phyloP scores from a whole-genome alignment of 2,329 filamentous ascomycete species.

The Penicillium sclerotiorum region DNA sequence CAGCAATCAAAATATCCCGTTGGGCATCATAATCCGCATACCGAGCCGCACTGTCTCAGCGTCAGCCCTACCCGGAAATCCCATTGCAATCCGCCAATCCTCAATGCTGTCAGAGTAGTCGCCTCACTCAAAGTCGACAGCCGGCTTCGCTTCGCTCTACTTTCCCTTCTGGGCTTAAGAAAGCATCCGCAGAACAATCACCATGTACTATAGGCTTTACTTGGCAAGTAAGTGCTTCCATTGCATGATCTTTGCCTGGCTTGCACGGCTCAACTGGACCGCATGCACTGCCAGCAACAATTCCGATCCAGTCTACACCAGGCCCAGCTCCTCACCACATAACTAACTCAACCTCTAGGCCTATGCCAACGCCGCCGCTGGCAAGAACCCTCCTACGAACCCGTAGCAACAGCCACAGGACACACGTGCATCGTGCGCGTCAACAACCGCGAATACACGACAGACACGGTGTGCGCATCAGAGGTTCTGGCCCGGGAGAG shows the following conservation, averaged over 20 bases:
- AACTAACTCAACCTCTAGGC: constrained; percentile 61
- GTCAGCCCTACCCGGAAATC: constrained; percentile 23
- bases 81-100: constrained; percentile 14
- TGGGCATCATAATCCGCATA: constrained; percentile 26
- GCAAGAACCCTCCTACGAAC: constrained; percentile 87
- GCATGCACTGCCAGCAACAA: neutral
- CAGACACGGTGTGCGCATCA: constrained; percentile 80
- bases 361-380: constrained; percentile 93
- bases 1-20: constrained; percentile 9
- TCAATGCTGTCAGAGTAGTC: constrained; percentile 26
- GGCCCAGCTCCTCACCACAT: neutral
- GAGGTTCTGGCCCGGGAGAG: constrained; percentile 86
- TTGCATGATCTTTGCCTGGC: neutral
- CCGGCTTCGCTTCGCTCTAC: constrained; percentile 11
- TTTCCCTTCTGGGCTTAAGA: constrained; percentile 3
- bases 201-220: constrained; percentile 62
- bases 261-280: neutral
- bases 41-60: constrained; percentile 7
- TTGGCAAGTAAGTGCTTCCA: constrained; percentile 67
- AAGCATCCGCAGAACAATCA: neutral
- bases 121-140: constrained; percentile 19
- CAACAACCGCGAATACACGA: constrained; percentile 95
- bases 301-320: neutral
- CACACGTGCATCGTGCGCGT: constrained; percentile 90
- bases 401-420: constrained; percentile 71